Percentiles rank a stretch among this genome's conserved stretches.
Evolutionary conservation across 495 filamentous ascomycete species (phyloP).

Genomic region (Margaritispora aquatica): DNA sequence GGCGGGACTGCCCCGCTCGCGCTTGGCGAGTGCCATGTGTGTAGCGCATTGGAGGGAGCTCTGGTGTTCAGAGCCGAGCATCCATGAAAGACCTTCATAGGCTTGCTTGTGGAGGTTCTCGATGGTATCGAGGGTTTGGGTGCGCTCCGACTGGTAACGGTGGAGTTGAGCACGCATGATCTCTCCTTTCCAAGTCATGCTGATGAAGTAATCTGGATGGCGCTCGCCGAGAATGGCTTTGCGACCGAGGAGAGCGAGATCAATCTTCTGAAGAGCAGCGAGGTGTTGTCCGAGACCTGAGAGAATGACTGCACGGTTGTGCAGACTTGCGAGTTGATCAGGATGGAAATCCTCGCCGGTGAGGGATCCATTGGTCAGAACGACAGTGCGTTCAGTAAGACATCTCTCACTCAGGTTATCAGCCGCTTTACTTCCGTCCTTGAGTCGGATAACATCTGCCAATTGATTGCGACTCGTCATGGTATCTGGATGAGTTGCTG

Average conservation of each 20-base stretch:
- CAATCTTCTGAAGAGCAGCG: constrained; percentile 7
- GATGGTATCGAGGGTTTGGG: background rate
- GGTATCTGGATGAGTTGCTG: constrained; percentile 12
- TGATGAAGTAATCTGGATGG: constrained; percentile 7
- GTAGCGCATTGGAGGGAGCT: constrained; percentile 3
- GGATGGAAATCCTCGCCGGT: constrained; percentile 8
- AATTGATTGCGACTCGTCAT: constrained; percentile 14
- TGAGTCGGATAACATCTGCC: background rate
- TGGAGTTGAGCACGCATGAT: constrained; percentile 9
- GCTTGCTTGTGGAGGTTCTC: constrained; percentile 2
- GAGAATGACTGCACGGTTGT: constrained; percentile 12
- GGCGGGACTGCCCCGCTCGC: background rate
- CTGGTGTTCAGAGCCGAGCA: constrained; percentile 12
- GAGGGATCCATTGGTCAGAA: constrained; percentile 8
- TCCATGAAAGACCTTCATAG: constrained; percentile 3
- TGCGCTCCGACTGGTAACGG: background rate
- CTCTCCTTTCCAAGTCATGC: constrained; percentile 13
- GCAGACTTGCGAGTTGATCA: constrained; percentile 9
- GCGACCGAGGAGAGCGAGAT: background rate
- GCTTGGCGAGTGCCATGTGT: constrained; percentile 3
- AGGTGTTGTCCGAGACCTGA: constrained; percentile 4
- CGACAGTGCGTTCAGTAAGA: background rate
- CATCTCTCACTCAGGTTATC: constrained; percentile 3
- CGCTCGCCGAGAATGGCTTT: background rate
- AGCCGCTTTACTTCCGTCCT: constrained; percentile 1